These are phyloP conservation scores for Aquilaria sinensis DNA, from an alignment of 345 rosid genomes.

Conservation along the genomic window DNA sequence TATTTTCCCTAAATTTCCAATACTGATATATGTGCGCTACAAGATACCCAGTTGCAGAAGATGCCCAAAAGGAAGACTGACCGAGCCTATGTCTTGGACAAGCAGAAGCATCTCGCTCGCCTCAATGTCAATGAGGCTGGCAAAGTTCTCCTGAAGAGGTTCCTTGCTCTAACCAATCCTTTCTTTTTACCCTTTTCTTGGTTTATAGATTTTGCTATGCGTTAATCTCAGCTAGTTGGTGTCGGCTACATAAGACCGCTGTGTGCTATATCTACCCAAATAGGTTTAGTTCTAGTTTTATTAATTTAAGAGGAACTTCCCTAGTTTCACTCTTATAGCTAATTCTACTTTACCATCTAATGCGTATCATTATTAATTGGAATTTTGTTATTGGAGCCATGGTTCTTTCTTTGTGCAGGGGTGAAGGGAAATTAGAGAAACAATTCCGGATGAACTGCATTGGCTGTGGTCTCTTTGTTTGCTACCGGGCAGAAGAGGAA, in stretches of 20 bases:
- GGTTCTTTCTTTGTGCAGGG: slow-evolving; percentile 36
- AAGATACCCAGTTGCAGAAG: slow-evolving; percentile 99
- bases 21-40: slow-evolving; percentile 34
- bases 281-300: no score
- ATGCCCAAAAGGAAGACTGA: slow-evolving; percentile 97
- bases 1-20: neutral
- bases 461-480: slow-evolving; percentile 84
- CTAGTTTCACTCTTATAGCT: no score
- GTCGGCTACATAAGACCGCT: no score
- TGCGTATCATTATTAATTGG: neutral
- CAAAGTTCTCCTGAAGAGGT: slow-evolving; percentile 86
- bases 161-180: neutral
- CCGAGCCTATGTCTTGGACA: slow-evolving; percentile 81
- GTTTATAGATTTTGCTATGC: no score
- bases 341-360: no score
- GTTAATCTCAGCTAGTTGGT: no score
- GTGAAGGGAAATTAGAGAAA: slow-evolving; percentile 94
- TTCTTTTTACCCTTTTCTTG: no score
- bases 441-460: slow-evolving; percentile 96
- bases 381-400: neutral
- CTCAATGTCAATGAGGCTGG: slow-evolving; percentile 69
- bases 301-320: no score
- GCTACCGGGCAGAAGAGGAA: slow-evolving; percentile 90
- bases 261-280: no score
- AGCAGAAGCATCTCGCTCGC: slow-evolving; percentile 89